phyloP scores from a whole-genome alignment of 2,329 filamentous ascomycete species.

The Fusarium sp. region DNA sequence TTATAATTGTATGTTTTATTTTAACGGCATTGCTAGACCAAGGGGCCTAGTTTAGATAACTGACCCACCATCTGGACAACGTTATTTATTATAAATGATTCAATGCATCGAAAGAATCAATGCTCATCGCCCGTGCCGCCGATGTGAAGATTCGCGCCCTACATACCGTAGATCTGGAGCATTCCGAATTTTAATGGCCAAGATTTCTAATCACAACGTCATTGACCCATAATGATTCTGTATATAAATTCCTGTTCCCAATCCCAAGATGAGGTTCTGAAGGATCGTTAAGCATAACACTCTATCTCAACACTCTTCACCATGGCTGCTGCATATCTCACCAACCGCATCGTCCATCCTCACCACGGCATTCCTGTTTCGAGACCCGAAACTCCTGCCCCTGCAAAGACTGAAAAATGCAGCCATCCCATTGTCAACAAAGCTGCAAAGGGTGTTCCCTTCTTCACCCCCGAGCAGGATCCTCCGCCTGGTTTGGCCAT shows the following conservation, averaged over 20 bases:
- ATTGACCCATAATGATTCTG: conserved; percentile 5
- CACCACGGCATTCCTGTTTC: conserved; percentile 46
- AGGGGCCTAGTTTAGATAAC: conserved; percentile 1
- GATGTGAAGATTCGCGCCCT: not conserved
- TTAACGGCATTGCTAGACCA: not conserved
- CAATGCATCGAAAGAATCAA: conserved; percentile 3
- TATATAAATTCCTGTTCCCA: conserved; percentile 5
- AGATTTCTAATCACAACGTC: conserved; percentile 34
- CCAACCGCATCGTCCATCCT: conserved; percentile 43
- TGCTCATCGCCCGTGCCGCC: not conserved
- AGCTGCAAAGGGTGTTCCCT: conserved; percentile 54
- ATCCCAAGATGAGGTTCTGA: not conserved
- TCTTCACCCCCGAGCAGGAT: conserved; percentile 61
- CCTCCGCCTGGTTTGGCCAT: conserved; percentile 59
- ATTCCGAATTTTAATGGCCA: not conserved
- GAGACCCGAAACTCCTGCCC: conserved; percentile 37
- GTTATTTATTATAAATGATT: conserved; percentile 28
- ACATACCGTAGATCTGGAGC: not conserved
- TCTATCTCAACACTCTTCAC: not conserved
- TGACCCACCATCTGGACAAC: conserved; percentile 20
- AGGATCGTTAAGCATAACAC: not conserved
- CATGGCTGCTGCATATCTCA: conserved; percentile 47
- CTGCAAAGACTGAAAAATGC: conserved; percentile 40
- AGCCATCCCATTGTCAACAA: conserved; percentile 38
- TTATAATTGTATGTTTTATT: conserved; percentile 15